Conservation (phyloP, 225 moss, liverwort and hornwort genomes). For the Physcomitrium patens region DNA sequence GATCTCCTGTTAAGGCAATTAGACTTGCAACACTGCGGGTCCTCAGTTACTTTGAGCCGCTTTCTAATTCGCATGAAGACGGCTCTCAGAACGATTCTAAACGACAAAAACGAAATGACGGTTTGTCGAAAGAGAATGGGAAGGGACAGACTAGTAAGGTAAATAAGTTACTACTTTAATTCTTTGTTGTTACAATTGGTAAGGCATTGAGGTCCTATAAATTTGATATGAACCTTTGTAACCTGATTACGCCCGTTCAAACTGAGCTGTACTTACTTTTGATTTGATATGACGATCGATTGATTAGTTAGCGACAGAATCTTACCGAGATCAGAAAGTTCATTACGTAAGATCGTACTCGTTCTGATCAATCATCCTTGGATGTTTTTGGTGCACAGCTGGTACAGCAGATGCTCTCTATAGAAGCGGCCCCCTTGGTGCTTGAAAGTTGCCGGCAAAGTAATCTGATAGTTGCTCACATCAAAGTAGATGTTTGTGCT, state of each 20-base stretch:
- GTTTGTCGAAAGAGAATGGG: conserved; percentile 38
- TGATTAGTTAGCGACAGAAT: conserved; percentile 10
- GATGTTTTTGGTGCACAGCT: conserved; percentile 49
- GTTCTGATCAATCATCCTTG: conserved; percentile 15
- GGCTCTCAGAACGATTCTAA: conserved; percentile 50
- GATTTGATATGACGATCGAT: background rate
- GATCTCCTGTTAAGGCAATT: conserved; percentile 64
- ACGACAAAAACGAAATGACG: conserved; percentile 56
- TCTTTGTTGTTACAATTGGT: background rate
- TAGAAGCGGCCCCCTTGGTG: conserved; percentile 67
- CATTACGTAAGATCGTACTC: background rate
- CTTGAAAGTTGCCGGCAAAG: conserved; percentile 80
- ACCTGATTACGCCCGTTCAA: background rate
- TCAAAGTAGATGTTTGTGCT: conserved; percentile 77
- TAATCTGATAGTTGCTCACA: conserved; percentile 59
- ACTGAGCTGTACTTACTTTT: background rate
- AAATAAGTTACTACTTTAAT: background rate
- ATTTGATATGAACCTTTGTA: conserved; percentile 7
- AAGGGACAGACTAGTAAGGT: conserved; percentile 46
- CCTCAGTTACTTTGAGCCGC: conserved; percentile 64
- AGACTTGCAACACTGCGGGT: conserved; percentile 71
- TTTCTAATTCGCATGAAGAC: conserved; percentile 36
- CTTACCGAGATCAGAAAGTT: background rate
- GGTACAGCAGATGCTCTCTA: conserved; percentile 64
- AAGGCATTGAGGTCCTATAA: background rate